Base-by-base conservation (phyloP, 768 basidiomycete genomes). In the Epithele typhae region DNA sequence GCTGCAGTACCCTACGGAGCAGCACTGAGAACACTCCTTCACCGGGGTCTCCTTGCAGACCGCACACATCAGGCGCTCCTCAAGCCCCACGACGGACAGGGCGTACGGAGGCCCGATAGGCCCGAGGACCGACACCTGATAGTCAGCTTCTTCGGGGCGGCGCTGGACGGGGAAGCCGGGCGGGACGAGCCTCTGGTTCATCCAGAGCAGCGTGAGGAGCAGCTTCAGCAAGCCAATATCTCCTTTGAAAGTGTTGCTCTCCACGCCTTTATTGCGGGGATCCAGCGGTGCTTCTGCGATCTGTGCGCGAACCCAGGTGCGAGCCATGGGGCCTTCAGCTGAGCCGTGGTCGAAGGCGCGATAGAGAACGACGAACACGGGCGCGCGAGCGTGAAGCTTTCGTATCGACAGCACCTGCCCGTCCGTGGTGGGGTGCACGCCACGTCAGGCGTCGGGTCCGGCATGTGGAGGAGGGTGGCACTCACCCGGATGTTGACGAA, bases 11-110 rank as follows among this genome's bases (percentile, higher is more conserved):
- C 60, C 49, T 14, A 63, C 64, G 0, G 59, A 59, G 18, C 64
- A 51, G 40, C 71, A 73, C 32, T 60, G 60, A 3, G 61, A 40
- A 45, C 73, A 74, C 24, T 61, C 54, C 27, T 60, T 66, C 21
- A 51, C 52, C 10, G 59, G 61, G 41, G 50, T 62, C 40, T 66
- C 62, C 2, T 71, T 69, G 40, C 72, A 74, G 1, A 72, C 53
- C 19, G 62, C 65, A 37, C 71, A 73, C 3, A 70, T 70, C 32
- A 52, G 23, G 60, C 60, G 27, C 49, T 55, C 19, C 59, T 68
- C 11, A 73, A 52, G 35, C 58, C 65, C 2, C n/a, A n/a, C n/a
- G n/a, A n/a, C n/a, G n/a, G 68, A 30, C 32, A 71, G 40, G 21
- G 65, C 67, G n/a, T 43, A 55, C 15, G 70, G 47, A 2, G 64